A percentile compares a stretch with the other conserved stretches of the same genome.
phyloP scores from a whole-genome alignment of 768 basidiomycete species.

The Pulveroboletus ravenelii region DNA sequence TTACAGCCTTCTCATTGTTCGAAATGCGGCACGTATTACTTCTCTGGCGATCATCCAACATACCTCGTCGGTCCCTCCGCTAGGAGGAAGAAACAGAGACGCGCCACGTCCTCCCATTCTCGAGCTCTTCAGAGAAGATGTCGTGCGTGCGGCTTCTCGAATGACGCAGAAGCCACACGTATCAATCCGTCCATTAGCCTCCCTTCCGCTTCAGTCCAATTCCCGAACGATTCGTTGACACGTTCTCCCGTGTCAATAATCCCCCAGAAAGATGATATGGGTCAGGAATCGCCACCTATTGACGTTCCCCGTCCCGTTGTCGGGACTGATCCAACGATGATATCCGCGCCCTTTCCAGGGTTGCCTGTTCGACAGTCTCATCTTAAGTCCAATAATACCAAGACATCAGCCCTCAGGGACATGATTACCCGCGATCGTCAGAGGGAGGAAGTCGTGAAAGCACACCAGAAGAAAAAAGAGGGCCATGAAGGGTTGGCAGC shows the following conservation, averaged over 20 bases:
- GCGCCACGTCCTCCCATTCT: not conserved
- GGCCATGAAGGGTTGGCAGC: conserved; percentile 44
- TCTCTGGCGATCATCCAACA: conserved; percentile 37
- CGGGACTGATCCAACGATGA: not conserved
- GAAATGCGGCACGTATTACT: conserved; percentile 50
- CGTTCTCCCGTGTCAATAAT: not conserved
- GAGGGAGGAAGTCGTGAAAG: conserved; percentile 31
- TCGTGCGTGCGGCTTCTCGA: conserved; percentile 17
- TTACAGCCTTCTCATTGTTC: conserved; percentile 37
- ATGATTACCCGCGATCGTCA: conserved; percentile 60
- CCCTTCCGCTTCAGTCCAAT: not conserved
- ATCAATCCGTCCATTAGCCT: not conserved
- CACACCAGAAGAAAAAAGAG: conserved; percentile 19
- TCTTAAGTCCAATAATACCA: conserved; percentile 33
- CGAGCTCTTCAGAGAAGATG: conserved; percentile 15
- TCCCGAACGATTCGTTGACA: not conserved
- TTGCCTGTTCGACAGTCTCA: conserved; percentile 29
- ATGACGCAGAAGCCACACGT: not conserved
- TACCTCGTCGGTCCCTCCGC: conserved; percentile 25
- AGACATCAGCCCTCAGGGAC: conserved; percentile 51
- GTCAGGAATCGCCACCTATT: not conserved
- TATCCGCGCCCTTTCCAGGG: not conserved
- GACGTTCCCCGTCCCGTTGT: not conserved
- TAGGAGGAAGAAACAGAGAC: conserved; percentile 20
- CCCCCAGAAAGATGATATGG: not conserved